Base-by-base conservation (phyloP, 345 rosid genomes). In the Eucalyptus pauciflora region DNA sequence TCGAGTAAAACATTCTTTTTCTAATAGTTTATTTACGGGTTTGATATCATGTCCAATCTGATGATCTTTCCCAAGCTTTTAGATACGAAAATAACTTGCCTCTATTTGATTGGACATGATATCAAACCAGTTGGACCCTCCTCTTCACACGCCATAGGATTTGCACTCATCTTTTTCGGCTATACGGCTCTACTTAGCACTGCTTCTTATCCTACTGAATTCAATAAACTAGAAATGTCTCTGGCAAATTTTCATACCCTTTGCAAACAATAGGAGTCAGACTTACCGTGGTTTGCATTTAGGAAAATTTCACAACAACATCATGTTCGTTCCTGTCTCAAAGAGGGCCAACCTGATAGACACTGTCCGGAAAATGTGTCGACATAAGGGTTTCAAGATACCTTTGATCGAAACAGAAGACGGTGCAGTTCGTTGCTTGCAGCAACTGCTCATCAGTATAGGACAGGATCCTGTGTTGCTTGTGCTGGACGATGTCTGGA, bases 401-500 rank as follows among this genome's bases (percentile, higher is more conserved):
- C 87, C 87, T 13, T 4, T 3, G 13, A 88, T 89, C 13, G 71
- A 86, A 88, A 87, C 52, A 17, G 90, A 92, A n/a, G 91, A 89
- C 13, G 50, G 37, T 64, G 86, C 90, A 83, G 67, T 87, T 50
- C 49, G n/a, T 31, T 83, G 3, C 9, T 86, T 88, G 76, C 87
- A 86, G 46, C 45, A 52, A 41, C 80, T 91, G 64, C 85, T 90
- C 8, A 41, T 50, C 20, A 18, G 52, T 4, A 83, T 88, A 20
- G 92, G 80, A 33, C 20, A 64, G 29, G 49, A 20, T 20, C 92
- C 90, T 43, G 64, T 90, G 85, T 51, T 92, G 88, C 88, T 92
- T 54, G 89, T 92, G 13, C 88, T 91, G 87, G 94, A 92, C 37
- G 91, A 93, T 64, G 91, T 89, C 52, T 88, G 92, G 91, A 54